Base-by-base conservation (phyloP, 352 stramenopile genomes). In the Phytophthora fragariae region DNA sequence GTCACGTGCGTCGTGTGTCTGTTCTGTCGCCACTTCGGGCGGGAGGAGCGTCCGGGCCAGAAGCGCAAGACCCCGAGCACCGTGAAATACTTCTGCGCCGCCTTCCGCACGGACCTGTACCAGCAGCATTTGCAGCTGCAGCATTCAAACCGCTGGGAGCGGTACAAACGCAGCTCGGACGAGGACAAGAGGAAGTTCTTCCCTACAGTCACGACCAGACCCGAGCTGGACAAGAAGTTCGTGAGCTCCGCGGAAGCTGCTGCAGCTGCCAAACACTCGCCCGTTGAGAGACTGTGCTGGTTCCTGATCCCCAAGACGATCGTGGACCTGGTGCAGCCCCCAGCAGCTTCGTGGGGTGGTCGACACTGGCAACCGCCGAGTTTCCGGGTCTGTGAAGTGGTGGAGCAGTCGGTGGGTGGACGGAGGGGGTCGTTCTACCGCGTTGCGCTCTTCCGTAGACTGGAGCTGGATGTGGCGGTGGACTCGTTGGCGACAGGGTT, bases 21-120 rank as follows among this genome's bases (percentile, higher is more conserved):
- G 39, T 89, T 89, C 67, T 89, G 82, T 69, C 81, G 82, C 49
- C 75, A 87, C 69, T 85, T 85, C 55, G 82, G 82, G 0, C 79
- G 82, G 57, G 82, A 89, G 68, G 67, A 80, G 65, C 71, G 71
- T 7, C 54, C 63, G 2, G 77, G 80, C 49, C 57, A 61, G 17
- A 89, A 89, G 64, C 79, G 82, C 57, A 79, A 80, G 58, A 69
- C 70, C 17, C 83, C 82, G 29, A 73, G 71, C 62, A 89, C 84
- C 57, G 75, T 86, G 66, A 89, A 89, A 63, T 84, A 84, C 53
- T 89, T 87, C 60, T 81, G 78, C 52, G 49, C 57, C 39, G 66
- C 74, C 24, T 89, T 87, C 65, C 82, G 82, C 54, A 81, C 79
- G 29, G 82, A 87, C 61, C 82, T 82, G 75, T 89, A 86, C 70